Evolutionary conservation across 176 grass and related monocot species (phyloP).

Genomic region (Cocos nucifera): DNA sequence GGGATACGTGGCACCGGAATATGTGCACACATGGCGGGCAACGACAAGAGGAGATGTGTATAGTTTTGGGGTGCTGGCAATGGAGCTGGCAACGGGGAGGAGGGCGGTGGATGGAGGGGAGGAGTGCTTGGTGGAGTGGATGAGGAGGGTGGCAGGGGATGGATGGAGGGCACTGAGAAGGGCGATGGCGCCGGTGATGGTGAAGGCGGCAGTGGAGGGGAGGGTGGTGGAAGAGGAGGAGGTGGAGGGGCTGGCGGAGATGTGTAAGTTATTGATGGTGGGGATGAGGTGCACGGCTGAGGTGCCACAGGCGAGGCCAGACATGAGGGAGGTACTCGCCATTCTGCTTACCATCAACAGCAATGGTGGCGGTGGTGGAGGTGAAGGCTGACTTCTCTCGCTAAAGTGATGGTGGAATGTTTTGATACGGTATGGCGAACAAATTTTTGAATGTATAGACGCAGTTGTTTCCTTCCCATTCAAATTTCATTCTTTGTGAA

Average conservation of each 20-base stretch:
- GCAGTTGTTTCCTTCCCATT: no score
- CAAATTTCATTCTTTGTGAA: no score
- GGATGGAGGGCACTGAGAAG: neutral
- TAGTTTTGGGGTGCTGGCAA: slow-evolving; percentile 74
- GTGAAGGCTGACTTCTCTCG: no score
- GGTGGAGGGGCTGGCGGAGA: neutral
- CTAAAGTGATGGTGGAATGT: no score
- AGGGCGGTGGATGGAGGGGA: slow-evolving; percentile 58
- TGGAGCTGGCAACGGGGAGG: slow-evolving; percentile 72
- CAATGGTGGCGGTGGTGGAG: neutral
- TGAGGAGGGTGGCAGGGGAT: slow-evolving; percentile 26
- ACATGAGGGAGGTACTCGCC: slow-evolving; percentile 17
- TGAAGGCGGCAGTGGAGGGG: slow-evolving; percentile 18
- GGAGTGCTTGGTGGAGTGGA: slow-evolving; percentile 76
- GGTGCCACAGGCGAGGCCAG: slow-evolving; percentile 4
- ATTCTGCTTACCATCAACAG: neutral
- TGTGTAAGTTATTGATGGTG: slow-evolving; percentile 7
- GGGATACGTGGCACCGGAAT: slow-evolving; percentile 91
- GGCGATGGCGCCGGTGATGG: neutral
- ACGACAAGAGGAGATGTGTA: slow-evolving; percentile 89
- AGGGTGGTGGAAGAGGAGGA: neutral
- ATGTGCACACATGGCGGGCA: slow-evolving; percentile 73
- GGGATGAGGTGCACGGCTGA: slow-evolving; percentile 16
- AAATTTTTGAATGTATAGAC: no score
- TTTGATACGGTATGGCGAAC: no score